Percentiles rank a stretch among this genome's conserved stretches.
These are phyloP conservation scores for Arthrobotrys musiformis DNA, from an alignment of 2,329 filamentous ascomycete species.

Conservation along the genomic window DNA sequence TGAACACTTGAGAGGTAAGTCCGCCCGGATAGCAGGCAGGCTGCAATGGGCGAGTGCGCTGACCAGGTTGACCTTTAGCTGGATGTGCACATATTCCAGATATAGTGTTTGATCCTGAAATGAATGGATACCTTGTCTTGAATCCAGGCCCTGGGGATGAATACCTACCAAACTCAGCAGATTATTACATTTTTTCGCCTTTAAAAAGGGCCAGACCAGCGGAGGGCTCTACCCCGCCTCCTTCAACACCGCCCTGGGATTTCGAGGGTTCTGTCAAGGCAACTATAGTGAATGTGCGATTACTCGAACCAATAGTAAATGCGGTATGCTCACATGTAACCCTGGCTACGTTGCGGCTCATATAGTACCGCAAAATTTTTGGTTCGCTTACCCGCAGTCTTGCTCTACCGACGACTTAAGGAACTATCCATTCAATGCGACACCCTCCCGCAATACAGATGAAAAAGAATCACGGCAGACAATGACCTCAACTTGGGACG, in stretches of 20 bases:
- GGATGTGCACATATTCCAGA: background rate
- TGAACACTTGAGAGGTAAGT: background rate
- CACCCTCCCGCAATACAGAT: background rate
- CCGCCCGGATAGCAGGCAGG: background rate
- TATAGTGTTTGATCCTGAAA: background rate
- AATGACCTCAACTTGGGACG: background rate
- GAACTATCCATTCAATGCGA: slow-evolving; percentile 9
- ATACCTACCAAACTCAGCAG: background rate
- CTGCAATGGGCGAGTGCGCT: background rate
- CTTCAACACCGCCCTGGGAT: no score
- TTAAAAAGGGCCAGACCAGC: no score
- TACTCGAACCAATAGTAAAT: background rate
- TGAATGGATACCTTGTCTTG: background rate
- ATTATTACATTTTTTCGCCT: background rate
- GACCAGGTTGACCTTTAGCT: background rate
- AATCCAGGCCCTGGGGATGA: no score
- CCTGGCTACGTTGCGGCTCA: slow-evolving; percentile 7
- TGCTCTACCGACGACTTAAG: background rate
- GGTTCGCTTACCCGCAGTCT: background rate
- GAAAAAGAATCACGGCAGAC: background rate
- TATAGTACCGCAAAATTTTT: slow-evolving; percentile 1
- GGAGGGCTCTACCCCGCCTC: no score
- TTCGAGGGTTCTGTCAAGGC: background rate
- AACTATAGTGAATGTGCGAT: background rate
- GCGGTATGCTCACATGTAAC: background rate